Base-by-base conservation (phyloP, 2,329 filamentous ascomycete genomes). In the Penicillium sp. region DNA sequence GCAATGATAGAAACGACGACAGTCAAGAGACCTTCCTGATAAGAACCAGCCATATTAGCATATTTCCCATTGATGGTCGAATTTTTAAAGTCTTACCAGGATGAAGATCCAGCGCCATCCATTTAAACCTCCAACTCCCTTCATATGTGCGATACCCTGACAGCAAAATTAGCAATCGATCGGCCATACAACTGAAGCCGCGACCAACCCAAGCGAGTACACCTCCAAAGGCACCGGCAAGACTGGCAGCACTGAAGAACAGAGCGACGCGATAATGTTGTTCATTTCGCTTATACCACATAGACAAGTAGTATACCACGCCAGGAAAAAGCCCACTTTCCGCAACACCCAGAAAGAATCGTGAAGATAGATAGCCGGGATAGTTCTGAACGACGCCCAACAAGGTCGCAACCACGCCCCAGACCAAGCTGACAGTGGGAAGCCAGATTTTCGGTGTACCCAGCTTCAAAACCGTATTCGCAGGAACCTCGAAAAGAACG, bases 101-200 rank as follows among this genome's bases (percentile, higher is more conserved):
- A 86, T 78, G 63, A 87, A 87, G 3, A 86, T 76, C 72, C 83
- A 87, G 53, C 81, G 74, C 83, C 83, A 87, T 31, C 71, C 77
- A 23, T 68, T 70, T 37, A 81, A 68, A 0, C 75, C 75, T 3
- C 68, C 73, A 10, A 75, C 67, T 1, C 75, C 73, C 50, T 72
- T 65, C 58, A 78, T 71, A 44, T 75, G 71, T 2, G 70, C 73
- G 41, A 81, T 79, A 1, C 71, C 78, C 66, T 68, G 3, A 28
- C 2, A 15, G 63, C 71, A 15, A 56, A 46, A 7, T 41, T 33
- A 47, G 18, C 37, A 27, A 32, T 18, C n/a, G 7, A 13, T 40
- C 20, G 4, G 3, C 23, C 1, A 24, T n/a, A 12, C 5, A 8
- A n/a, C 2, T 23, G 37, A 40, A 8, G 10, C 20, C 6, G 13